Conservation (phyloP, 371 early-diverging fungal genomes). For the Rhizopus microsporus region DNA sequence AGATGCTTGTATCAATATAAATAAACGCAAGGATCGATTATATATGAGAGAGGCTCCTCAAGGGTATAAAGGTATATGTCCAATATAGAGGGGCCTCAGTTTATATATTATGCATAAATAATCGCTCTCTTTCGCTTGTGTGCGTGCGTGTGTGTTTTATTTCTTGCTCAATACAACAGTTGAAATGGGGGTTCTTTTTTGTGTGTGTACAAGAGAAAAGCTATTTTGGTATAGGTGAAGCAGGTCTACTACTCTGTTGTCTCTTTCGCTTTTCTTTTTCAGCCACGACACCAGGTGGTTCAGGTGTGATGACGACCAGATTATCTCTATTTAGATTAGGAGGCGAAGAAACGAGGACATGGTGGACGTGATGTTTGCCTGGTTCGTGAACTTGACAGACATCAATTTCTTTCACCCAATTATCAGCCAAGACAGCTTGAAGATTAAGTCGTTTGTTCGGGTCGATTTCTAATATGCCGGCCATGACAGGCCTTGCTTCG, state of each 20-base stretch:
- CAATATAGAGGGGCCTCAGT: too few species aligned
- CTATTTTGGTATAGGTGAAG: conserved; percentile 14
- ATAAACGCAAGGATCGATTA: too few species aligned
- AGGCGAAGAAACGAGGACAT: conserved; percentile 34
- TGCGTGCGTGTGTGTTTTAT: too few species aligned
- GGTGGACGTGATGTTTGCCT: conserved; percentile 50
- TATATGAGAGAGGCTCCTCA: too few species aligned
- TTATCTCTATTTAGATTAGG: conserved; percentile 28
- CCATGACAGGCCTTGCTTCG: conserved; percentile 45
- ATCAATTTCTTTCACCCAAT: conserved; percentile 63
- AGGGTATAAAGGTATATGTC: too few species aligned
- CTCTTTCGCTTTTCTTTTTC: conserved; percentile 44
- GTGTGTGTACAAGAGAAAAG: background rate
- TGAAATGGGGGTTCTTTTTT: too few species aligned
- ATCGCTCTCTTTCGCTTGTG: too few species aligned
- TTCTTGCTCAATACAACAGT: too few species aligned
- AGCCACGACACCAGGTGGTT: conserved; percentile 49
- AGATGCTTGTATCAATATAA: too few species aligned
- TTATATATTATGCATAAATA: too few species aligned
- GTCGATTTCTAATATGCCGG: conserved; percentile 54
- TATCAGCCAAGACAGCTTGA: conserved; percentile 42
- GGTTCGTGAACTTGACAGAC: conserved; percentile 54
- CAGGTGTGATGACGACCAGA: conserved; percentile 42
- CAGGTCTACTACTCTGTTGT: conserved; percentile 17
- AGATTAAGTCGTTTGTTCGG: conserved; percentile 52